These are phyloP conservation scores for Bonia amplexicaulis DNA, from an alignment of 176 grass and related monocot genomes.

Conservation along the genomic window DNA sequence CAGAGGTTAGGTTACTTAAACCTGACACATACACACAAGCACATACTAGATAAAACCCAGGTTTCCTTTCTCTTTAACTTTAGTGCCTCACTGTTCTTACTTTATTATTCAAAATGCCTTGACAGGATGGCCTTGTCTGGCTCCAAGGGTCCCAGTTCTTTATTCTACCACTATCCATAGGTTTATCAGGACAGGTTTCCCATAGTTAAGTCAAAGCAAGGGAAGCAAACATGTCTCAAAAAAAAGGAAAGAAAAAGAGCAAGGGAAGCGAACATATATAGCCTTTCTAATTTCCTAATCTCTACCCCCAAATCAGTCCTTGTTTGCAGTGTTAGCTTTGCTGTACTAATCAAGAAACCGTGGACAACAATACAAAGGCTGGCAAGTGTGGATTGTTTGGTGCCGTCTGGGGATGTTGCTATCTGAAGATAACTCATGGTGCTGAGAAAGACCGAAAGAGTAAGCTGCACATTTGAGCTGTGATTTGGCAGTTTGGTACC, in stretches of 20 bases:
- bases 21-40: background rate
- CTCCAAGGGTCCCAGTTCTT: conserved; percentile 21
- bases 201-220: conserved; percentile 6
- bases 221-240: background rate
- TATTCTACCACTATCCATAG: conserved; percentile 27
- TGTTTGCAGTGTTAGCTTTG: conserved; percentile 22
- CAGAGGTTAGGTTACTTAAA: conserved; percentile 15
- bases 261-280: conserved; percentile 9
- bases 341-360: conserved; percentile 24
- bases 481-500: conserved; percentile 26
- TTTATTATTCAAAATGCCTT: conserved; percentile 30
- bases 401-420: conserved; percentile 30
- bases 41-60: conserved; percentile 10
- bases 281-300: conserved; percentile 15
- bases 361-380: conserved; percentile 10
- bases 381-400: conserved; percentile 31
- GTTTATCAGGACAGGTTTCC: conserved; percentile 31
- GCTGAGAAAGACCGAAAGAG: background rate
- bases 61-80: conserved; percentile 12
- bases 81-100: background rate
- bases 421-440: conserved; percentile 8
- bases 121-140: conserved; percentile 21
- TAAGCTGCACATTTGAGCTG: conserved; percentile 19
- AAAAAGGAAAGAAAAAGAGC: background rate
- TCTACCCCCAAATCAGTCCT: background rate